Percentiles rank a stretch among this genome's conserved stretches.
Evolutionary conservation across 2,329 filamentous ascomycete species (phyloP).

Genomic region (Rhinocladiella similis): DNA sequence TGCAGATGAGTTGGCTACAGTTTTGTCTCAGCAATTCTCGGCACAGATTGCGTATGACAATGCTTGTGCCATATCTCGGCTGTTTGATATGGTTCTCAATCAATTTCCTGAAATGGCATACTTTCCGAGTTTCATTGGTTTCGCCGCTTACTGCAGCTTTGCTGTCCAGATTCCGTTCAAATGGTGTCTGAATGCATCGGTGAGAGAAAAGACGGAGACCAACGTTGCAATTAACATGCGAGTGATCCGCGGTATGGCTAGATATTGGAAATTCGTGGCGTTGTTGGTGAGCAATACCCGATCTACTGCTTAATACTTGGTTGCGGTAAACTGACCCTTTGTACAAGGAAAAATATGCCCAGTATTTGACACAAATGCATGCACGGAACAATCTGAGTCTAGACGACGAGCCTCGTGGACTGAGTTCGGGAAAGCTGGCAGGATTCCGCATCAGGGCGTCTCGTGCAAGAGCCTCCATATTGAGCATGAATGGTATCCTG

Average conservation of each 20-base stretch:
- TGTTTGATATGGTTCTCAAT: slow-evolving; percentile 3
- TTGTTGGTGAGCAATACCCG: slow-evolving; percentile 4
- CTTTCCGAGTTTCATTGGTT: slow-evolving; percentile 12
- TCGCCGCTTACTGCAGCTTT: slow-evolving; percentile 9
- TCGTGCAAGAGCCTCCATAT: slow-evolving; percentile 10
- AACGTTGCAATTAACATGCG: slow-evolving; percentile 9
- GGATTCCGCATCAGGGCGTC: slow-evolving; percentile 4
- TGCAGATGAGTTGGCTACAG: background rate
- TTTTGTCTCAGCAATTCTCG: slow-evolving; percentile 4
- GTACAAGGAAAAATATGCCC: slow-evolving; percentile 9
- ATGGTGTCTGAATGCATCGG: background rate
- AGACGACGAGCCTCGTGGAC: slow-evolving; percentile 7
- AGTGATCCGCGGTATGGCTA: slow-evolving; percentile 7
- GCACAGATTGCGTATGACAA: slow-evolving; percentile 10
- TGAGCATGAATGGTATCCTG: slow-evolving; percentile 11
- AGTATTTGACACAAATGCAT: slow-evolving; percentile 12
- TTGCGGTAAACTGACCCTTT: background rate
- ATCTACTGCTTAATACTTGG: background rate
- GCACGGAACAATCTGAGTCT: background rate
- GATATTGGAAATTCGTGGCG: slow-evolving; percentile 13
- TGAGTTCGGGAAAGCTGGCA: slow-evolving; percentile 2
- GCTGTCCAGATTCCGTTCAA: slow-evolving; percentile 15
- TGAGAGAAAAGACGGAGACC: slow-evolving; percentile 1
- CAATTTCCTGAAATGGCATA: background rate
- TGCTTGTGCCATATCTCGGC: slow-evolving; percentile 3